Evolutionary conservation across 768 basidiomycete genomes (phyloP), one percentile per base, ranked within the genome.

Genomic region (Gloeopeniophorella convolvens): DNA sequence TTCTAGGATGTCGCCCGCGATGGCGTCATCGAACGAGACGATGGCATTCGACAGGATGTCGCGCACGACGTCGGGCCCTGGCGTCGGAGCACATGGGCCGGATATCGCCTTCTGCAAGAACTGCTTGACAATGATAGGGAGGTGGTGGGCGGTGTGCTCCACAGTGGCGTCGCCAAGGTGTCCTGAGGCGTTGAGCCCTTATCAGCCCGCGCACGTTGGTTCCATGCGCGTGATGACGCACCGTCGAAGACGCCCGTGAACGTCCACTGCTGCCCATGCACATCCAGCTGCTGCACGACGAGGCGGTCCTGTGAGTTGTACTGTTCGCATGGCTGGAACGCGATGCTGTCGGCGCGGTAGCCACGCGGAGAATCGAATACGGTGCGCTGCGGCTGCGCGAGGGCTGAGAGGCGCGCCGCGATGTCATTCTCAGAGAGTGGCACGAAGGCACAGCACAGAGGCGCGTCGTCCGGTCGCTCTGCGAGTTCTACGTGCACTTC

Each of bases 131-230:
- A 70, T 65, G 13, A 59, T 58, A n/a, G 76, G 73, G 6, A 78
- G 67, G 28, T 62, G 64, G 50, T 63, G 59, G 40, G 68, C 67
- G 30, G 69, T 70, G 48, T 72, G 69, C 56, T 74, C 68, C 5
- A 75, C 77, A 2, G 74, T 74, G 30, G 75, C 66, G 43, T 72
- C 68, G 52, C 75, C 73, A 41, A 73, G 70, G 45, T 78, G 76
- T 41, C 76, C 76, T 77, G 50, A 27, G 42, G 32, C 13, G 41
- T 41, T 5, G 11, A 21, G 9, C 11, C 4, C 26, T 30, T 43
- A 41, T 27, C 23, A 34, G 18, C 32, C 16, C 16, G 27, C 6
- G 15, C 20, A 30, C 28, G 26, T 23, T 10, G 3, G 27, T 21
- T 43, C 36, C 30, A 42, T 39, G 34, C 11, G 28, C 50, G 39